Evolutionary conservation across 768 basidiomycete species (phyloP).

Genomic region (Rickenella mellea): DNA sequence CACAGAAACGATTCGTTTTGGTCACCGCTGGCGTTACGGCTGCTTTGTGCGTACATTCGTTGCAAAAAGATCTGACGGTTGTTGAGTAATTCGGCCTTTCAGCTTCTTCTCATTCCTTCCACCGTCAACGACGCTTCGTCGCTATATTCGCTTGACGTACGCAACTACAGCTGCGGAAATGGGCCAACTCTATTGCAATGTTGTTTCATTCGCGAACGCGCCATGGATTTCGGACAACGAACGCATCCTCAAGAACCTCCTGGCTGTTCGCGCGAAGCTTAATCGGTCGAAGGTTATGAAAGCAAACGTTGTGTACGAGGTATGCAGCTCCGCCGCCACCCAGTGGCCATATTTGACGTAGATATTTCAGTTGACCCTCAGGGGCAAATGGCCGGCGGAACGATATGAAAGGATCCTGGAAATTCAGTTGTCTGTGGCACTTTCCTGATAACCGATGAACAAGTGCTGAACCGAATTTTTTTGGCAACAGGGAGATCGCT

Average conservation of each 20-base stretch:
- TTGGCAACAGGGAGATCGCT: constrained; percentile 48
- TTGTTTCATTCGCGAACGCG: constrained; percentile 62
- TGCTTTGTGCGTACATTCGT: constrained; percentile 49
- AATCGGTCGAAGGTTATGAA: constrained; percentile 48
- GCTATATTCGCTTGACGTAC: constrained; percentile 61
- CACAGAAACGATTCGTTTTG: constrained; percentile 55
- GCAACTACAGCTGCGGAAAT: constrained; percentile 60
- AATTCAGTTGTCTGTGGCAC: constrained; percentile 48
- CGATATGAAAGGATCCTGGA: constrained; percentile 64
- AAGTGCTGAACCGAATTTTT: no score
- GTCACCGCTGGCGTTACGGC: constrained; percentile 68
- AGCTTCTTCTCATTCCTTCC: constrained; percentile 63
- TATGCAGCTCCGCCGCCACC: constrained; percentile 15
- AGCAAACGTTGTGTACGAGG: constrained; percentile 60
- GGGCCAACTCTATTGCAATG: constrained; percentile 65
- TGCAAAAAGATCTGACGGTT: neutral
- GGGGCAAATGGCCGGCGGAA: constrained; percentile 73
- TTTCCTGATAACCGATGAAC: no score
- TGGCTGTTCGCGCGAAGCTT: constrained; percentile 69
- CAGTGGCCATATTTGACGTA: neutral
- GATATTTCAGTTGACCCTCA: constrained; percentile 52
- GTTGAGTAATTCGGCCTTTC: constrained; percentile 3
- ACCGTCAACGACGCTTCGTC: constrained; percentile 64
- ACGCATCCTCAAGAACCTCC: constrained; percentile 51
- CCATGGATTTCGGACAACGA: constrained; percentile 32